These are phyloP conservation scores for Emericellopsis terricola DNA, from an alignment of 495 filamentous ascomycete genomes.

Conservation along the genomic window DNA sequence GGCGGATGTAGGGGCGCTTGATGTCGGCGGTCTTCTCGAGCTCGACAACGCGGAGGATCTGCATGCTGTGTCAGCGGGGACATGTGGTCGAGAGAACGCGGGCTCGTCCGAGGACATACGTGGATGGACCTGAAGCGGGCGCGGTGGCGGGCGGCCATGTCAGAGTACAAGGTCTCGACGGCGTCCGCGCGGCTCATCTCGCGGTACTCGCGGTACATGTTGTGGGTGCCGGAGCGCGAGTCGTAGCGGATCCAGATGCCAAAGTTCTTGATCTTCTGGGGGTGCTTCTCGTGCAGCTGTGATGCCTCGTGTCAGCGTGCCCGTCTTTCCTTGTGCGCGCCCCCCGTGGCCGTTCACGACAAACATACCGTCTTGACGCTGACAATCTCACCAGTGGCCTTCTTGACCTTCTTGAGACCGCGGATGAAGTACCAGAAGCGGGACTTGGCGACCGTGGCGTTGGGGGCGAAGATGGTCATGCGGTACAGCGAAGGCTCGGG, in stretches of 20 bases:
- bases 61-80: slow-evolving; percentile 11
- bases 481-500: slow-evolving; percentile 95
- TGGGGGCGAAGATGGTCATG: slow-evolving; percentile 98
- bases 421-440: slow-evolving; percentile 99
- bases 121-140: slow-evolving; percentile 93
- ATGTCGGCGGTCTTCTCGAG: slow-evolving; percentile 80
- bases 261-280: slow-evolving; percentile 99
- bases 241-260: slow-evolving; percentile 99
- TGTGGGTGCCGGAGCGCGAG: slow-evolving; percentile 98
- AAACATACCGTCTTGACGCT: slow-evolving; percentile 86
- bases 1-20: slow-evolving; percentile 97
- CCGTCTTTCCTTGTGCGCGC: no score
- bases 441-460: slow-evolving; percentile 94
- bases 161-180: slow-evolving; percentile 94
- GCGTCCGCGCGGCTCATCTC: slow-evolving; percentile 91
- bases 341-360: slow-evolving; percentile 1
- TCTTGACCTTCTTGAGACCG: slow-evolving; percentile 99
- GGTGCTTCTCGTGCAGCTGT: slow-evolving; percentile 96
- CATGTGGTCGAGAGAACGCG: no score
- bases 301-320: no score
- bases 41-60: slow-evolving; percentile 98
- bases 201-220: slow-evolving; percentile 99
- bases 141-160: slow-evolving; percentile 97
- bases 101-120: slow-evolving; percentile 45
- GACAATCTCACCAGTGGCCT: slow-evolving; percentile 98